A percentile compares a stretch with the other conserved stretches of the same genome.
Evolutionary conservation across 2,329 filamentous ascomycete genomes (phyloP).

Genomic region (Pseudopyricularia cyperi): DNA sequence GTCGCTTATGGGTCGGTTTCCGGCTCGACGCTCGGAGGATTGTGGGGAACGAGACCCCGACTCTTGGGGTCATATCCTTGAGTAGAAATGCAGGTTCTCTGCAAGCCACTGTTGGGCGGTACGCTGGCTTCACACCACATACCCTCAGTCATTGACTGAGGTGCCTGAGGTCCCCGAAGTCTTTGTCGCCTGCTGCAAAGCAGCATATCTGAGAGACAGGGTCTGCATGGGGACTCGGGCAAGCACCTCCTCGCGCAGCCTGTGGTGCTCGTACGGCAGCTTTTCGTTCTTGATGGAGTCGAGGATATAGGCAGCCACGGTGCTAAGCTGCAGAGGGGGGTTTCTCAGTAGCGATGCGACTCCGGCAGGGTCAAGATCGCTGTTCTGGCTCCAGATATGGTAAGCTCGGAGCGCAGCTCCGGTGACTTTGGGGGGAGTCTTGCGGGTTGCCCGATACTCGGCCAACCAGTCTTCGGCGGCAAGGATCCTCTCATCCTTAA

Average conservation of each 20-base stretch:
- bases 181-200: not conserved
- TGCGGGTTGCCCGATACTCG: constrained; percentile 18
- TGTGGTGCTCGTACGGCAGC: constrained; percentile 32
- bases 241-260: constrained; percentile 32
- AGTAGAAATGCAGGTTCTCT: not conserved
- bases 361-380: constrained; percentile 29
- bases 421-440: constrained; percentile 11
- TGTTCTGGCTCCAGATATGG: constrained; percentile 47
- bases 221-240: constrained; percentile 1
- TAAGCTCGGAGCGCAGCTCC: constrained; percentile 40
- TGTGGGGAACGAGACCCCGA: no score
- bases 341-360: constrained; percentile 44
- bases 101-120: not conserved
- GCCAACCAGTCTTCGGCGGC: constrained; percentile 26
- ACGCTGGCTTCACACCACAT: not conserved
- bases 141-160: not conserved
- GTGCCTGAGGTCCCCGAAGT: not conserved
- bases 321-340: constrained; percentile 42
- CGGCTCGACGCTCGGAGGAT: no score
- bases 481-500: constrained; percentile 26
- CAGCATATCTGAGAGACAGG: not conserved
- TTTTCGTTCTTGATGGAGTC: constrained; percentile 37
- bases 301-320: constrained; percentile 47
- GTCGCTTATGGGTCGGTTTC: no score
- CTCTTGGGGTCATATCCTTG: no score